Percentiles rank a stretch among this genome's conserved stretches.
These are phyloP conservation scores for Elongisporangium anandrum DNA, from an alignment of 352 stramenopile species.

Conservation along the genomic window DNA sequence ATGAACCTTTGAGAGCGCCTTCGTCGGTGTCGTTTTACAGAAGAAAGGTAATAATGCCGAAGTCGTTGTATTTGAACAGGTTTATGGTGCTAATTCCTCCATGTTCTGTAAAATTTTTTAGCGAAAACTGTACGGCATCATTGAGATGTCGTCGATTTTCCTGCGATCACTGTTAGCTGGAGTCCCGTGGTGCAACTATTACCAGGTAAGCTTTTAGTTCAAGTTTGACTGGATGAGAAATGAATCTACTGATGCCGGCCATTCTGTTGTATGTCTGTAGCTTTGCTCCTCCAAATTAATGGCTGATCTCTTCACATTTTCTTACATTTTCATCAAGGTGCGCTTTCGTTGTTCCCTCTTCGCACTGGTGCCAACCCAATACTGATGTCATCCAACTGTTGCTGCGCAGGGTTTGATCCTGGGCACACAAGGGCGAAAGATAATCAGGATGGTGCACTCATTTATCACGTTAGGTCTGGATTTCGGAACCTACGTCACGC, in stretches of 20 bases:
- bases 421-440: conserved; percentile 39
- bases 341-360: neutral
- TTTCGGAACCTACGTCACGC: conserved; percentile 59
- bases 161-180: conserved; percentile 48
- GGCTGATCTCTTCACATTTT: conserved; percentile 66
- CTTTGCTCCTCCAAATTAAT: conserved; percentile 70
- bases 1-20: conserved; percentile 11
- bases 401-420: conserved; percentile 45
- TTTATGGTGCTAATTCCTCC: neutral
- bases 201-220: conserved; percentile 23
- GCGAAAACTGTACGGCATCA: conserved; percentile 73
- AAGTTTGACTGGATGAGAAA: neutral
- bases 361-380: neutral
- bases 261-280: conserved; percentile 7
- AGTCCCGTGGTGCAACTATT: conserved; percentile 76
- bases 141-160: conserved; percentile 73
- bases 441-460: conserved; percentile 44
- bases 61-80: neutral
- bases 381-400: conserved; percentile 1
- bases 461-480: conserved; percentile 64
- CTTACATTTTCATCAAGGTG: conserved; percentile 78
- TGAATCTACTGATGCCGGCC: neutral
- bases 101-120: conserved; percentile 10
- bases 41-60: conserved; percentile 49
- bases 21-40: conserved; percentile 55